Evolutionary conservation across 2,329 filamentous ascomycete genomes (phyloP).

Genomic region (Aureobasidium sp.): DNA sequence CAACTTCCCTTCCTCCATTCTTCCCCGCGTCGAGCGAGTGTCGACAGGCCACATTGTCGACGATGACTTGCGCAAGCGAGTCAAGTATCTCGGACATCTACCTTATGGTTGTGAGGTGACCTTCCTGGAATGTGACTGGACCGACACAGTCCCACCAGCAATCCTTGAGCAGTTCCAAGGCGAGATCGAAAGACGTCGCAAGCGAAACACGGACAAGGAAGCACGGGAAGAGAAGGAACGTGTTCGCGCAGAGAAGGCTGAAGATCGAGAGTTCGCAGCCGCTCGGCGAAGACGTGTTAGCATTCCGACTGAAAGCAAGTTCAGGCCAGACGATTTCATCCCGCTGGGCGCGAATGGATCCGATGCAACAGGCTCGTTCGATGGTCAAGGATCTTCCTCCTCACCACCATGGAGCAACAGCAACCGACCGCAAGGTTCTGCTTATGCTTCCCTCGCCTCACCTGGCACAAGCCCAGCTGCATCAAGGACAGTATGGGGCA

Average conservation of each 20-base stretch:
- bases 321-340: slow-evolving; percentile 42
- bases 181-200: slow-evolving; percentile 69
- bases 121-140: slow-evolving; percentile 93
- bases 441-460: slow-evolving; percentile 62
- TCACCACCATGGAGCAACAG: slow-evolving; percentile 47
- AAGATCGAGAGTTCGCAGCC: slow-evolving; percentile 60
- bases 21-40: slow-evolving; percentile 82
- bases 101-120: slow-evolving; percentile 85
- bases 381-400: slow-evolving; percentile 29
- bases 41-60: slow-evolving; percentile 83
- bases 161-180: slow-evolving; percentile 66
- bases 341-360: slow-evolving; percentile 25
- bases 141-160: slow-evolving; percentile 70
- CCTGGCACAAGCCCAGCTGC: slow-evolving; percentile 74
- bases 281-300: slow-evolving; percentile 54
- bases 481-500: slow-evolving; percentile 87
- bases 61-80: slow-evolving; percentile 70
- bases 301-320: slow-evolving; percentile 39
- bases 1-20: slow-evolving; percentile 72
- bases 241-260: slow-evolving; percentile 69
- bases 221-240: slow-evolving; percentile 79
- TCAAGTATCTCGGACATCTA: slow-evolving; percentile 80
- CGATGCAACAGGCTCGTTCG: slow-evolving; percentile 20
- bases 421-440: slow-evolving; percentile 49
- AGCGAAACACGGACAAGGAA: slow-evolving; percentile 73